Base-by-base conservation (phyloP, 306 rosid species). In the Vachellia collinsii region DNA sequence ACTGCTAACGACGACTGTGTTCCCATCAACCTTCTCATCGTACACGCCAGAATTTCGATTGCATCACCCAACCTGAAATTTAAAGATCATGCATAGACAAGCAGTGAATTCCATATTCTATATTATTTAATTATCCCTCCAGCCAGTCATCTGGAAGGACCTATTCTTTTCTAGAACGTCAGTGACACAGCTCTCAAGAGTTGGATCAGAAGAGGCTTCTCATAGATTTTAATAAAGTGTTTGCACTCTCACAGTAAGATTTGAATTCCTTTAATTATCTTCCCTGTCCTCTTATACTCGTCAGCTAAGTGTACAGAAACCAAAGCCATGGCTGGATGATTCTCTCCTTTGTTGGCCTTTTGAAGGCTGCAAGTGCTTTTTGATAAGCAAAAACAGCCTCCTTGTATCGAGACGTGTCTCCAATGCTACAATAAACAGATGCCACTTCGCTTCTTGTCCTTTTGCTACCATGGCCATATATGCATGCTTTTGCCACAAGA, bases 231-330 rank as follows among this genome's bases (percentile, higher is more conserved):
- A 72, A 92, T 29, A 29, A 29, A 29, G 34, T 29, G 34, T 2
- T 97, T 76, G 99, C 98, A 74, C 77, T 93, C 86, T 96, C 98
- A 23, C 99, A 96, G 85, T 88, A 89, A 0, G 99, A 89, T 86
- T 89, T 87, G 51, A 98, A 93, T 82, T 96, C 98, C 83, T 85
- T n/a, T n/a, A n/a, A n/a, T 91, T 58, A 88, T 6, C 74, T 93
- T 93, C 64, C 99, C 99, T 5, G 90, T 93, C 87, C 79, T 90
- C 86, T 89, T 92, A 84, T 88, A 77, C 88, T 93, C 84, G 38
- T 93, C 97, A 11, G 98, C 99, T 75, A 96, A 82, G 72, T 98
- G 97, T 54, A 92, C 89, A 69, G 86, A 87, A 53, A 96, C 97
- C 1, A 85, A 87, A 41, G 89, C 99, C 34, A 92, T 94, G 10